phyloP scores from a whole-genome alignment of 2,329 filamentous ascomycete genomes.

The Pseudohalonectria lignicola region DNA sequence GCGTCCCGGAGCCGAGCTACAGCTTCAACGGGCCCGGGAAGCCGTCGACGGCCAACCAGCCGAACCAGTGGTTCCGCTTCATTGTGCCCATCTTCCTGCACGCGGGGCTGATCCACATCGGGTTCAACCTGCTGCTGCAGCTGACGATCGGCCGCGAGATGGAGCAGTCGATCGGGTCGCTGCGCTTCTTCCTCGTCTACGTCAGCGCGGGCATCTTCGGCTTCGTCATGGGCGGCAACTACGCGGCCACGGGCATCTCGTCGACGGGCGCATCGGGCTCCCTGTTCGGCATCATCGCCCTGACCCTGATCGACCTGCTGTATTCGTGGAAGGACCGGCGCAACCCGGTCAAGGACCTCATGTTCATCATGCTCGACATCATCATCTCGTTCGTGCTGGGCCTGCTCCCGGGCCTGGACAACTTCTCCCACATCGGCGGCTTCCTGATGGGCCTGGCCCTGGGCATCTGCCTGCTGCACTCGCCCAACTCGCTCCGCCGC shows the following conservation, averaged over 20 bases:
- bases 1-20: conserved; percentile 57
- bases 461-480: conserved; percentile 79
- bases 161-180: conserved; percentile 77
- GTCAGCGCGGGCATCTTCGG: conserved; percentile 88
- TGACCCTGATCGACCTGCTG: conserved; percentile 78
- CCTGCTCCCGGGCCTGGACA: conserved; percentile 84
- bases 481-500: conserved; percentile 67
- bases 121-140: conserved; percentile 89
- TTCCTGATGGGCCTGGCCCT: conserved; percentile 86
- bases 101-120: conserved; percentile 86
- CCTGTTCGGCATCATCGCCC: conserved; percentile 83
- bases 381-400: conserved; percentile 86
- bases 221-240: conserved; percentile 91
- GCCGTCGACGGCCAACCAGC: conserved; percentile 40
- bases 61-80: conserved; percentile 95
- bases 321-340: conserved; percentile 82
- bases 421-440: conserved; percentile 94
- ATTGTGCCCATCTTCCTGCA: conserved; percentile 94
- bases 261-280: conserved; percentile 85
- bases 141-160: conserved; percentile 85
- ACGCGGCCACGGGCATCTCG: conserved; percentile 67
- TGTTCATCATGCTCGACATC: conserved; percentile 78
- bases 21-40: too few species aligned
- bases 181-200: conserved; percentile 86
- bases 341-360: conserved; percentile 70